These are phyloP conservation scores for Sophora flavescens DNA, from an alignment of 306 rosid genomes.

Conservation along the genomic window DNA sequence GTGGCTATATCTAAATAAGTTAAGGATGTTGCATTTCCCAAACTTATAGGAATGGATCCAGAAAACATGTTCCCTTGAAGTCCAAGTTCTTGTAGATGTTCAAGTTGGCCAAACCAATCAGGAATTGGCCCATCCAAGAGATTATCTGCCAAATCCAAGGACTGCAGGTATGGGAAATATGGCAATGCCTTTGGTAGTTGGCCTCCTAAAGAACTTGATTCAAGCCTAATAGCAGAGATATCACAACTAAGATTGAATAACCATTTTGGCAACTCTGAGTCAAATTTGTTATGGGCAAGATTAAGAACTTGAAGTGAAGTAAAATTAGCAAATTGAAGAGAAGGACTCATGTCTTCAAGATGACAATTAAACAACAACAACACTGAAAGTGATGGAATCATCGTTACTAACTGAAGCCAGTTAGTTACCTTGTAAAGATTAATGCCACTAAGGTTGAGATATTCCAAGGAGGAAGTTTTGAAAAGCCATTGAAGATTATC, in stretches of 20 bases:
- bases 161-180: background rate
- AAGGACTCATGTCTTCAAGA: slow-evolving; percentile 20
- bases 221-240: background rate
- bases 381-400: slow-evolving; percentile 37
- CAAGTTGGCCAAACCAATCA: no score
- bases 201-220: background rate
- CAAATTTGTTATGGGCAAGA: background rate
- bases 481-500: background rate
- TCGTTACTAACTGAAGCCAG: slow-evolving; percentile 36
- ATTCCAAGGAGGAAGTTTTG: background rate
- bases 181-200: background rate
- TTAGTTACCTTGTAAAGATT: background rate
- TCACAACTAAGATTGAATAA: background rate
- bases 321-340: slow-evolving; percentile 36
- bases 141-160: background rate
- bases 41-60: no score
- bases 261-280: background rate
- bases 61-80: background rate
- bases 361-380: background rate
- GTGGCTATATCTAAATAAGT: no score
- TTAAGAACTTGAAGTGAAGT: slow-evolving; percentile 41
- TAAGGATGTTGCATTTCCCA: no score
- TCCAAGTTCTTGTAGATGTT: no score
- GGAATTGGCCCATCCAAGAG: background rate
- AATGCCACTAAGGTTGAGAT: background rate